Conservation (phyloP, 2,329 filamentous ascomycete species). For the Podosphaera fusca region DNA sequence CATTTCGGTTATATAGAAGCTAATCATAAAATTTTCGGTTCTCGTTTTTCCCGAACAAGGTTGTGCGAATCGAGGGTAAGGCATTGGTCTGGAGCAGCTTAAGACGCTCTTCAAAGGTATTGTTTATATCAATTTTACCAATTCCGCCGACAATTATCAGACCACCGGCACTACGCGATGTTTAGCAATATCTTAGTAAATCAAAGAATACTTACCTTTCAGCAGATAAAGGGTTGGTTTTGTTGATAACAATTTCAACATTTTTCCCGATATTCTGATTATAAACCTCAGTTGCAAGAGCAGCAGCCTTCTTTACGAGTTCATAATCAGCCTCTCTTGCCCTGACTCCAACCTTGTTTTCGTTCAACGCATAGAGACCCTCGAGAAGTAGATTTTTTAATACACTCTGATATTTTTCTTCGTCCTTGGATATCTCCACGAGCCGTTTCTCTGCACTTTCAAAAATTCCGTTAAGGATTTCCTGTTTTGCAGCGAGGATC, state of each 20-base stretch:
- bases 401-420: slow-evolving; percentile 49
- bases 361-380: slow-evolving; percentile 69
- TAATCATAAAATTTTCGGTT: slow-evolving; percentile 94
- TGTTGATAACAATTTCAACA: slow-evolving; percentile 47
- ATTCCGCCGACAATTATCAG: slow-evolving; percentile 55
- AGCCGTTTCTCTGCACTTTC: slow-evolving; percentile 57
- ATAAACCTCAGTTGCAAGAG: slow-evolving; percentile 58
- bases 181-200: neutral
- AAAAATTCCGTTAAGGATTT: slow-evolving; percentile 77
- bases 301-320: slow-evolving; percentile 52
- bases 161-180: slow-evolving; percentile 48
- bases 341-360: slow-evolving; percentile 52
- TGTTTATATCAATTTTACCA: slow-evolving; percentile 96
- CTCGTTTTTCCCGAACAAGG: slow-evolving; percentile 78
- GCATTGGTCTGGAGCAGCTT: slow-evolving; percentile 64
- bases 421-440: slow-evolving; percentile 38
- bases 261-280: slow-evolving; percentile 55
- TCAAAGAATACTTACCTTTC: slow-evolving; percentile 42
- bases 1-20: slow-evolving; percentile 5
- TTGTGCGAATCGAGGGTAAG: slow-evolving; percentile 62
- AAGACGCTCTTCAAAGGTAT: slow-evolving; percentile 86
- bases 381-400: slow-evolving; percentile 70
- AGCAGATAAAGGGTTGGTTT: slow-evolving; percentile 56
- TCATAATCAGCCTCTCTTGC: slow-evolving; percentile 61
- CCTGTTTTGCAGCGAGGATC: slow-evolving; percentile 69